These are phyloP conservation scores for Calamus simplicifolius DNA, from an alignment of 176 grass and related monocot genomes.

Conservation along the genomic window DNA sequence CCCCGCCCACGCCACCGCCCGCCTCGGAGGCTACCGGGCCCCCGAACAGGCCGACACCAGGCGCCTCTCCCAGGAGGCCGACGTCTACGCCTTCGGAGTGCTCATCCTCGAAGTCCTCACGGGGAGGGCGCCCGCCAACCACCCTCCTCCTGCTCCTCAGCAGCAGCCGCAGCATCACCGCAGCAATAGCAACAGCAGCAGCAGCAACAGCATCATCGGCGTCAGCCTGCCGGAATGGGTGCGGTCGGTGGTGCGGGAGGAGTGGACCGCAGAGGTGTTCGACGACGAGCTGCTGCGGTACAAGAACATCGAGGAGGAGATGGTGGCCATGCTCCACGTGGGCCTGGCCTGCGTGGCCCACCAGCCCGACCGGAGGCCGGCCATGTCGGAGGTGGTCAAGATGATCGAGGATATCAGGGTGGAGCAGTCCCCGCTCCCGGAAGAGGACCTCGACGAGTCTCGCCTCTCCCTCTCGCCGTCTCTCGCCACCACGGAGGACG, in stretches of 20 bases:
- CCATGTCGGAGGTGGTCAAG: conserved; percentile 53
- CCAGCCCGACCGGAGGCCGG: conserved; percentile 50
- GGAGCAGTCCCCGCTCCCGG: conserved; percentile 38
- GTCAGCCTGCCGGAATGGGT: conserved; percentile 52
- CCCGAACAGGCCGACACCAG: conserved; percentile 44
- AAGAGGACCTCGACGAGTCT: conserved; percentile 30
- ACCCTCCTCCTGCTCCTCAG: conserved; percentile 4
- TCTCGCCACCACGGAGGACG: conserved; percentile 34
- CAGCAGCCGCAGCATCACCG: neutral
- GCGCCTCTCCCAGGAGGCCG: conserved; percentile 65
- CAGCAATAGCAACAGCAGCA: neutral
- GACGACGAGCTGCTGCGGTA: conserved; percentile 75
- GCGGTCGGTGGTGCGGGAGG: conserved; percentile 67
- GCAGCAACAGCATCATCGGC: neutral
- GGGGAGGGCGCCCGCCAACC: conserved; percentile 38
- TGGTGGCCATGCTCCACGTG: conserved; percentile 72
- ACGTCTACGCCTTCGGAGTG: conserved; percentile 76
- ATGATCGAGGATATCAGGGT: conserved; percentile 71
- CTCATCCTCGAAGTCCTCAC: conserved; percentile 66
- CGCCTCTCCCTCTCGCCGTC: conserved; percentile 34
- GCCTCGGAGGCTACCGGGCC: conserved; percentile 52
- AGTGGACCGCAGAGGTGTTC: conserved; percentile 86
- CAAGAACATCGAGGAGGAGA: conserved; percentile 76
- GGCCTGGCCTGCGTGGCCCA: conserved; percentile 44
- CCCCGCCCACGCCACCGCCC: conserved; percentile 35